Percentiles rank a stretch among this genome's conserved stretches.
Evolutionary conservation across 495 filamentous ascomycete genomes (phyloP).

Genomic region (Corynascus novoguineensis): DNA sequence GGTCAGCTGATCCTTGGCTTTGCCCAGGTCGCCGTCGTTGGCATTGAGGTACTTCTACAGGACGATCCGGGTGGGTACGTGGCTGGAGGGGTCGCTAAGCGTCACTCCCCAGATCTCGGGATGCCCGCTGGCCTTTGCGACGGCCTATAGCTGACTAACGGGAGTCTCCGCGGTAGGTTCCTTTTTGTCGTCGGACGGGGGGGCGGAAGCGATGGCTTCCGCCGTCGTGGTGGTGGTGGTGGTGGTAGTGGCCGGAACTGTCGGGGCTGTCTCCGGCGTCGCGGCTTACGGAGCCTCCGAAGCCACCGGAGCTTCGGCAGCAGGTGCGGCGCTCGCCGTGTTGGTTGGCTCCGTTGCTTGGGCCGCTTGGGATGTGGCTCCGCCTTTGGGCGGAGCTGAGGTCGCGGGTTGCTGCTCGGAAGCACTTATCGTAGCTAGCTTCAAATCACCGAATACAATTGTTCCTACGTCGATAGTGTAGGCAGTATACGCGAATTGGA

Average conservation of each 20-base stretch:
- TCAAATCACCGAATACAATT: background rate
- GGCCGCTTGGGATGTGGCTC: background rate
- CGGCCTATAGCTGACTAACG: conserved; percentile 33
- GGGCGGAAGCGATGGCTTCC: too few species aligned
- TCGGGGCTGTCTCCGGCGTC: too few species aligned
- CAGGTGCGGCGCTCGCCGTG: background rate
- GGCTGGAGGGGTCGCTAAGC: conserved; percentile 45
- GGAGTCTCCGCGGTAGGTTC: conserved; percentile 9
- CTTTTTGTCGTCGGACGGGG: conserved; percentile 5
- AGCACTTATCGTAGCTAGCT: background rate
- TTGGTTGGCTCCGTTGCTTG: background rate
- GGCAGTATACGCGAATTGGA: background rate
- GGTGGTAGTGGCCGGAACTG: background rate
- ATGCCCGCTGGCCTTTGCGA: conserved; percentile 39
- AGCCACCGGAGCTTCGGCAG: background rate
- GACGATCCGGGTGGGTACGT: conserved; percentile 71
- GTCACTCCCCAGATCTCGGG: conserved; percentile 75
- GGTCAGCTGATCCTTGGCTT: conserved; percentile 67
- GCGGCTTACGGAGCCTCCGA: background rate
- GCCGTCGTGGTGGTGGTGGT: too few species aligned
- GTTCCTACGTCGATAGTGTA: background rate
- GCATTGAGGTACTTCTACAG: conserved; percentile 89
- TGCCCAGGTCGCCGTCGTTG: conserved; percentile 66
- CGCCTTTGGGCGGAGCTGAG: background rate
- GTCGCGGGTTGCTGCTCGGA: background rate